Conservation (phyloP, 192 early-diverging fungal genomes). For the Coemansia sp. region DNA sequence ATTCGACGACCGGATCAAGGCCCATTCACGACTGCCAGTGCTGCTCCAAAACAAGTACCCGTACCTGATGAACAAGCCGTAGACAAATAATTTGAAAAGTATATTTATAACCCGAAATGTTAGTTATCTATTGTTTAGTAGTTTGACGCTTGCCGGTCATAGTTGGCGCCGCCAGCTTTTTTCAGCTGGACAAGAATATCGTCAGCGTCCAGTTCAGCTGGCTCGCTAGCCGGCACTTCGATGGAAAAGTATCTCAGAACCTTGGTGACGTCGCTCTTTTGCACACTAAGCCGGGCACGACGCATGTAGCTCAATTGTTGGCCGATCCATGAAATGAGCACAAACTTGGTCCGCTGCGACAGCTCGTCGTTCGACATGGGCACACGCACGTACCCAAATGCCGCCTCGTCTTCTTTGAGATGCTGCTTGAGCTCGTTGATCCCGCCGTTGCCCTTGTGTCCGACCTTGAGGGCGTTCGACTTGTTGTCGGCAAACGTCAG, state of each 20-base stretch:
- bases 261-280: conserved; percentile 76
- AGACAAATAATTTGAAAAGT: neutral
- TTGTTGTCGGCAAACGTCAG: conserved; percentile 57
- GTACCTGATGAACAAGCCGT: conserved; percentile 34
- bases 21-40: conserved; percentile 17
- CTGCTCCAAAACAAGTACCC: conserved; percentile 45
- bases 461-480: conserved; percentile 47
- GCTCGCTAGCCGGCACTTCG: conserved; percentile 65
- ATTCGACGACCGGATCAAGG: conserved; percentile 25
- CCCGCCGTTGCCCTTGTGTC: conserved; percentile 57
- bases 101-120: neutral
- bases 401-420: conserved; percentile 66
- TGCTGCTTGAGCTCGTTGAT: conserved; percentile 62
- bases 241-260: conserved; percentile 68
- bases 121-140: conserved; percentile 23
- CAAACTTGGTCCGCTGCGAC: conserved; percentile 65
- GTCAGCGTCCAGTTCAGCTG: conserved; percentile 61
- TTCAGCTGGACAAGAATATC: conserved; percentile 63
- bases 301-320: conserved; percentile 71
- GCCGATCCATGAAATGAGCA: conserved; percentile 70
- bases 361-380: conserved; percentile 53
- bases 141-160: conserved; percentile 52
- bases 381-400: conserved; percentile 74
- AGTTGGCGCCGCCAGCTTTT: conserved; percentile 63
- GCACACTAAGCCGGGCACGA: conserved; percentile 72